Evolutionary conservation across 768 basidiomycete species (phyloP), one percentile per base, ranked within the genome.

Genomic region (Piloderma croceum): DNA sequence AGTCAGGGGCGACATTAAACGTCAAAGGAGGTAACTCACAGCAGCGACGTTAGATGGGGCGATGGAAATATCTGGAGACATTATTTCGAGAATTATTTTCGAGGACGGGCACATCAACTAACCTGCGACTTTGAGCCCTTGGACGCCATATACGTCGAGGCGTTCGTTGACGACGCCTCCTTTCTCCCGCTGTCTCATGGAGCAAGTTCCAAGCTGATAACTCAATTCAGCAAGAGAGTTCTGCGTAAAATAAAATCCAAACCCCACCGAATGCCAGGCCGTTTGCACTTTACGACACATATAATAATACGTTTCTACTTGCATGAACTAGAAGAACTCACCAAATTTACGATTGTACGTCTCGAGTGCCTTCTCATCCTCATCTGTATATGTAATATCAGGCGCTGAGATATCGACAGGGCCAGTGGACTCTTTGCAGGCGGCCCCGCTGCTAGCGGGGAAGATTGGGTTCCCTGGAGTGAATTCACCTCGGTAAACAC

Each of bases 131-230:
- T 83, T 80, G 37, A 84, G 60, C 21, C 69, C 69, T 46, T 62
- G 46, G 1, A 76, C 66, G 0, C 78, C 79, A 45, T 83, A 81
- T 10, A 85, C 79, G 45, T 77, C 77, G 29, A 84, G 58, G n/a
- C 61, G 61, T 21, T 70, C 38, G 49, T 85, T 78, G 6, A 85
- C 77, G 3, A 83, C 82, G 11, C 81, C 81, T 4, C 70, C 73
- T 29, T 67, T 41, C 13, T 73, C 66, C 15, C 71, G 68, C 3
- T 77, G 68, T 52, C 81, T 81, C 81, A 83, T 83, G 1, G 78
- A 72, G 43, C 79, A 82, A 0, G 80, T 83, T 27, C 80, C 80
- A 11, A 79, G 63, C 78, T 81, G 31, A 25, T 5, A 32, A 40
- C 6, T 19, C 11, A 32, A 15, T 34, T 21, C 17, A 17, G 20